A percentile compares a stretch with the other conserved stretches of the same genome.
These are phyloP conservation scores for Hysterangium stoloniferum DNA, from an alignment of 768 basidiomycete genomes.

Conservation along the genomic window DNA sequence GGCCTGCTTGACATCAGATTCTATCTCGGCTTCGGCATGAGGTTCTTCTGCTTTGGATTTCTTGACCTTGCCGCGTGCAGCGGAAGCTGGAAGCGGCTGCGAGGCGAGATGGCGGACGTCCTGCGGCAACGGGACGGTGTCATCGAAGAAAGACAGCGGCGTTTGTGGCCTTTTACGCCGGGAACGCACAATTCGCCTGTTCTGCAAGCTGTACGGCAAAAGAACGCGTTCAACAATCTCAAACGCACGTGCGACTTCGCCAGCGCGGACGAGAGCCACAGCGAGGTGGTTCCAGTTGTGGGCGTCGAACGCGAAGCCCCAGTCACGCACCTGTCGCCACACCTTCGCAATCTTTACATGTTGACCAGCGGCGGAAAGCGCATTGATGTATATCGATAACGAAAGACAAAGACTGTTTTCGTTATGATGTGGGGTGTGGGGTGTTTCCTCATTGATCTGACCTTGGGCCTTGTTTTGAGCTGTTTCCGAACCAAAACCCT, in stretches of 20 bases:
- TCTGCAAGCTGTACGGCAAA: conserved; percentile 43
- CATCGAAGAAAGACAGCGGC: conserved; percentile 30
- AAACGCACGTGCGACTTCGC: conserved; percentile 77
- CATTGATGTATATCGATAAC: conserved; percentile 75
- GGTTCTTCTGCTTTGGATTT: background rate
- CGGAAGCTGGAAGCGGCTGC: background rate
- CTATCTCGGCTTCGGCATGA: background rate
- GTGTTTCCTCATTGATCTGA: background rate
- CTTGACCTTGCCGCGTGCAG: background rate
- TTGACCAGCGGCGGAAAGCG: conserved; percentile 53
- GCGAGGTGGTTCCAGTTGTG: conserved; percentile 89
- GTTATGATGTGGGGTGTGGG: conserved; percentile 22
- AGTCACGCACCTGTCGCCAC: conserved; percentile 57
- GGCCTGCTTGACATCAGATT: background rate
- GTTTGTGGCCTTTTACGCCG: conserved; percentile 29
- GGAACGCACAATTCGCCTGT: conserved; percentile 15
- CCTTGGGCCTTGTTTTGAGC: background rate
- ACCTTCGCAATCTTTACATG: conserved; percentile 53
- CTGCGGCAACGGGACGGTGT: background rate
- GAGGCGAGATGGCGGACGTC: too few relatives aligned
- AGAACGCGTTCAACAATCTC: conserved; percentile 74
- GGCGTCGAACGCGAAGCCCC: conserved; percentile 73
- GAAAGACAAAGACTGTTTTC: conserved; percentile 66
- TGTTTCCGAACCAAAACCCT: conserved; percentile 4
- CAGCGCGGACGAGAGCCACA: conserved; percentile 69